A percentile compares a stretch with the other conserved stretches of the same genome.
phyloP scores from a whole-genome alignment of 2,329 filamentous ascomycete species.

The Clonostachys rhizophaga region DNA sequence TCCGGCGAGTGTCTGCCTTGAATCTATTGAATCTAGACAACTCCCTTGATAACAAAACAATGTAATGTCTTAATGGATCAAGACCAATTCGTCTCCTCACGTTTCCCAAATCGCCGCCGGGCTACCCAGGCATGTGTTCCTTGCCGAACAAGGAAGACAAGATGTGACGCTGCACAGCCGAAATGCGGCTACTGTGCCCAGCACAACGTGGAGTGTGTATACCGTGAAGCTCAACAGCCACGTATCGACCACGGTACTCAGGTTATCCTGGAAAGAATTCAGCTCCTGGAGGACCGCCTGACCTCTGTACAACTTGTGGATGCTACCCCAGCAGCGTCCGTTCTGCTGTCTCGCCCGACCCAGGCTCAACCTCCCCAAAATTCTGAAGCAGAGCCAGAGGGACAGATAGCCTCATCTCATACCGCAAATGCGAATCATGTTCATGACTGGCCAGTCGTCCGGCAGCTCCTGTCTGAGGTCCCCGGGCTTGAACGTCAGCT shows the following conservation, averaged over 20 bases:
- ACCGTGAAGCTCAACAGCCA: conserved; percentile 17
- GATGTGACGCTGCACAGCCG: conserved; percentile 19
- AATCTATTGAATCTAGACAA: too few relatives aligned
- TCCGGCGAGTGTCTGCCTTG: too few relatives aligned
- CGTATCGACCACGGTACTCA: conserved; percentile 18
- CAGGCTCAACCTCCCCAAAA: conserved; percentile 7
- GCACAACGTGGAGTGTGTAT: conserved; percentile 19
- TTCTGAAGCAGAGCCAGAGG: conserved; percentile 3
- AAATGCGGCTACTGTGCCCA: conserved; percentile 16
- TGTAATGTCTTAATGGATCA: too few relatives aligned
- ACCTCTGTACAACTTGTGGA: not conserved
- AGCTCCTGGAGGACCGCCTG: conserved; percentile 16
- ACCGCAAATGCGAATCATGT: conserved; percentile 15
- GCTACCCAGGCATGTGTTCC: conserved; percentile 18
- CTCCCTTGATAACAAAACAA: too few relatives aligned
- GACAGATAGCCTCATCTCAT: conserved; percentile 10
- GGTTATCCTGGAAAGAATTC: conserved; percentile 17
- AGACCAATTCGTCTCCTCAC: too few relatives aligned
- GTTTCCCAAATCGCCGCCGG: conserved; percentile 7
- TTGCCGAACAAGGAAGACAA: conserved; percentile 19
- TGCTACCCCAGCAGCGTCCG: not conserved
- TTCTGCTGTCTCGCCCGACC: not conserved
- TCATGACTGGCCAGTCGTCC: conserved; percentile 12
- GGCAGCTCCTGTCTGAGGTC: conserved; percentile 5
- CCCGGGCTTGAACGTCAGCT: not conserved